phyloP scores from a whole-genome alignment of 2,329 filamentous ascomycete genomes.

The Sarocladium kiliense region DNA sequence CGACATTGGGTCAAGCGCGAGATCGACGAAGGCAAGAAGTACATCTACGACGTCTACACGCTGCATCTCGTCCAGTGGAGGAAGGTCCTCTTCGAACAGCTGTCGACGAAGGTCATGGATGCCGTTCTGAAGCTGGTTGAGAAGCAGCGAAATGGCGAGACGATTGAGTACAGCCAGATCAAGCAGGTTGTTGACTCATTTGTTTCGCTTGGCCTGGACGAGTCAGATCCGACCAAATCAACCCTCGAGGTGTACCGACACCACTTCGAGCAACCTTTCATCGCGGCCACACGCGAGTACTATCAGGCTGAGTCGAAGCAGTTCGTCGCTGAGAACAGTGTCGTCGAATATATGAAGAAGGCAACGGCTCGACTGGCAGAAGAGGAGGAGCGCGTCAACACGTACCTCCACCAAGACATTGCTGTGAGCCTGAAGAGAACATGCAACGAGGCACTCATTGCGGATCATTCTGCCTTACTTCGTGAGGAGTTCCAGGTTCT shows the following conservation, averaged over 20 bases:
- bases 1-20: constrained; percentile 98
- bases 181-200: constrained; percentile 97
- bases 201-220: constrained; percentile 89
- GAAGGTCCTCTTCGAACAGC: constrained; percentile 78
- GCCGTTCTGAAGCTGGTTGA: constrained; percentile 93
- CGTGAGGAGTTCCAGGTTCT: constrained; percentile 94
- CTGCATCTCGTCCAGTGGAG: constrained; percentile 95
- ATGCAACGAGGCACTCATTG: constrained; percentile 85
- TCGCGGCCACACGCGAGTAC: constrained; percentile 76
- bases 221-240: constrained; percentile 86
- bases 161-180: constrained; percentile 94
- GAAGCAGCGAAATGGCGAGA: constrained; percentile 95
- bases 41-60: constrained; percentile 97
- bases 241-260: constrained; percentile 91
- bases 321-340: constrained; percentile 93
- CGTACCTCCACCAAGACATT: constrained; percentile 91
- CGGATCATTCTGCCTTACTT: constrained; percentile 78
- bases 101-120: constrained; percentile 86
- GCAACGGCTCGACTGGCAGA: constrained; percentile 84
- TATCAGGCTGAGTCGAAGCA: constrained; percentile 90
- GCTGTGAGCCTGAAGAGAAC: constrained; percentile 76
- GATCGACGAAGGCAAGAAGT: constrained; percentile 98
- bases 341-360: constrained; percentile 99
- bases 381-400: constrained; percentile 86
- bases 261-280: constrained; percentile 90